Evolutionary conservation across 108 stramenopile genomes (phyloP), one percentile per base, ranked within the genome.

Genomic region (Conticribra weissflogii): DNA sequence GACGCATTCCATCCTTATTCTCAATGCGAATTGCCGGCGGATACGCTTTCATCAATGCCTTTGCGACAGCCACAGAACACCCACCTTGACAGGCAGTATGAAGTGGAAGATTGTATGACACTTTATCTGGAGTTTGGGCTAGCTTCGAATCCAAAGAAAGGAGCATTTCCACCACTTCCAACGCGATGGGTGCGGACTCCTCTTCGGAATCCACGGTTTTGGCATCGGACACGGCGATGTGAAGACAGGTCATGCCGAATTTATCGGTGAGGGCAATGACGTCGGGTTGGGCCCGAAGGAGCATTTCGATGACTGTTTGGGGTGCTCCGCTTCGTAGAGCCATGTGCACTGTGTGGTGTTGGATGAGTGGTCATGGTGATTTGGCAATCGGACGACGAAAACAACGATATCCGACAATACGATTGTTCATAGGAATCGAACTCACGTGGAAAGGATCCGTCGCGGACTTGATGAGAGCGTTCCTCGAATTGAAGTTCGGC

Each of bases 331-430:
- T 67, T 27, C 36, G 18, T 33, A 80, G 55, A 7, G 79, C 79
- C 53, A 80, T 80, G 48, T 68, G 72, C 51, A 80, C 36, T 41
- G 36, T 41, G n/a, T n/a, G n/a, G n/a, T n/a, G n/a, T n/a, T n/a
- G 36, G 36, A 41, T 12, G 12, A 41, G 36, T 9, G 12, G 36
- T 41, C 5, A 41, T 41, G 36, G 36, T 5, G n/a, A n/a, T n/a
- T n/a, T n/a, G n/a, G n/a, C n/a, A n/a, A n/a, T n/a, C n/a, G n/a
- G n/a, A n/a, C n/a, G n/a, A n/a, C n/a, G n/a, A n/a, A n/a, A n/a
- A n/a, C n/a, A n/a, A n/a, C n/a, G n/a, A n/a, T n/a, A n/a, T n/a
- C n/a, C n/a, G n/a, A n/a, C n/a, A n/a, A n/a, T n/a, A n/a, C n/a
- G n/a, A n/a, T n/a, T n/a, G n/a, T n/a, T n/a, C n/a, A n/a, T n/a